Evolutionary conservation across 192 early-diverging fungal genomes (phyloP).

Genomic region (Obelidium mucronatum): DNA sequence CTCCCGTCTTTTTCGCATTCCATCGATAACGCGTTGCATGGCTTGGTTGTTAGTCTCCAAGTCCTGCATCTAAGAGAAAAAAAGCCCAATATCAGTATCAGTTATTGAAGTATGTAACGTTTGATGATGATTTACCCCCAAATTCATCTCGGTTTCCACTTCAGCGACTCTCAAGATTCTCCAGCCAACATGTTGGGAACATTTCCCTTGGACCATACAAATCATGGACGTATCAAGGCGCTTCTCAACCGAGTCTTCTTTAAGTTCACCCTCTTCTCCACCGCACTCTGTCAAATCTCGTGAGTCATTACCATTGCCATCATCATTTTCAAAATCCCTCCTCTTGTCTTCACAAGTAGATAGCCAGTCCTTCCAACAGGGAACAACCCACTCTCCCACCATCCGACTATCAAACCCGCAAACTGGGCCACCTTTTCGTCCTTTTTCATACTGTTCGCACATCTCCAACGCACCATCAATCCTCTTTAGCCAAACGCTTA

Average conservation of each 20-base stretch:
- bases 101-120: background rate
- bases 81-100: background rate
- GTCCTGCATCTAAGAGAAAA: constrained; percentile 21
- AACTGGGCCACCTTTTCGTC: background rate
- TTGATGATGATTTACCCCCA: constrained; percentile 3
- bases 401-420: constrained; percentile 21
- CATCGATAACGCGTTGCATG: constrained; percentile 21
- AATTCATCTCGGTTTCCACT: constrained; percentile 20
- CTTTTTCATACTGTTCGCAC: too few species aligned
- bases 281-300: background rate
- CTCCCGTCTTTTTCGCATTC: background rate
- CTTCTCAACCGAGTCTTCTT: background rate
- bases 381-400: constrained; percentile 17
- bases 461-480: constrained; percentile 14
- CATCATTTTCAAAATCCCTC: background rate
- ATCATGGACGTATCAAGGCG: background rate
- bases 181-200: constrained; percentile 23
- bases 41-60: constrained; percentile 22
- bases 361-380: constrained; percentile 15
- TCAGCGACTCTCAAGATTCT: constrained; percentile 13
- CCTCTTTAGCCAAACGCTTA: background rate
- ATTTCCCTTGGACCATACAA: constrained; percentile 13
- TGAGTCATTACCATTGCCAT: background rate
- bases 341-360: background rate
- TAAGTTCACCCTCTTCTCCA: background rate